phyloP scores from a whole-genome alignment of 441 rosid species.

The Pelargonium fulgidum region DNA sequence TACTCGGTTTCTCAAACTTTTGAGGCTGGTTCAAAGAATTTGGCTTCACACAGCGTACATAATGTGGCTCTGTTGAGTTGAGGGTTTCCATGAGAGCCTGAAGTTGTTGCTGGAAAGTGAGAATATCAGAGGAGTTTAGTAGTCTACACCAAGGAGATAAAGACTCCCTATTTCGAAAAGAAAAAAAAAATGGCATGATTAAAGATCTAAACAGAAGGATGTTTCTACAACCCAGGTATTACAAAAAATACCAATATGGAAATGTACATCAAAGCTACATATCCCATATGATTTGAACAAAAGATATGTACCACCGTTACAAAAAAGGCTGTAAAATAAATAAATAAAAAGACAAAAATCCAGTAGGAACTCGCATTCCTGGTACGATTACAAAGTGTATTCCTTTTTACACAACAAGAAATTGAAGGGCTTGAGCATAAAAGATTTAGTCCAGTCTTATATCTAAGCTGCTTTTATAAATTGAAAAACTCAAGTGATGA shows the following conservation, averaged over 20 bases:
- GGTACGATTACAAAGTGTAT: too few relatives aligned
- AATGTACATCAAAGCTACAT: not conserved
- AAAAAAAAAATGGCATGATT: slow-evolving; percentile 11
- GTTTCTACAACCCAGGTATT: slow-evolving; percentile 21
- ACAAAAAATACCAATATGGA: not conserved
- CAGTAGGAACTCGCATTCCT: too few relatives aligned
- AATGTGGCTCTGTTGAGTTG: slow-evolving; percentile 93
- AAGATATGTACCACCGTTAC: too few relatives aligned
- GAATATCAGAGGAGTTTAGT: not conserved
- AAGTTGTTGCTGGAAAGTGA: slow-evolving; percentile 80
- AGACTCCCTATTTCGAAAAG: not conserved
- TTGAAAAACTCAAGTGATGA: too few relatives aligned
- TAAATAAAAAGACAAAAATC: too few relatives aligned
- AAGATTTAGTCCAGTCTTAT: too few relatives aligned
- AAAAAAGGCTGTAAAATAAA: too few relatives aligned
- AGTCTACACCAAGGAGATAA: not conserved
- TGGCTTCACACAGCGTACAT: slow-evolving; percentile 98
- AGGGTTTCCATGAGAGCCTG: slow-evolving; percentile 87
- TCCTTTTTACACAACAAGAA: too few relatives aligned
- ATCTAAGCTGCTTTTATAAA: too few relatives aligned
- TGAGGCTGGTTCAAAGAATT: slow-evolving; percentile 92
- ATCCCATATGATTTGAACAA: not conserved
- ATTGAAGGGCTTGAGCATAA: too few relatives aligned
- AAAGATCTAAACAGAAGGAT: slow-evolving; percentile 20
- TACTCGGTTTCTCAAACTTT: slow-evolving; percentile 79